Evolutionary conservation across 306 rosid genomes (phyloP).

Genomic region (Styphnolobium japonicum): DNA sequence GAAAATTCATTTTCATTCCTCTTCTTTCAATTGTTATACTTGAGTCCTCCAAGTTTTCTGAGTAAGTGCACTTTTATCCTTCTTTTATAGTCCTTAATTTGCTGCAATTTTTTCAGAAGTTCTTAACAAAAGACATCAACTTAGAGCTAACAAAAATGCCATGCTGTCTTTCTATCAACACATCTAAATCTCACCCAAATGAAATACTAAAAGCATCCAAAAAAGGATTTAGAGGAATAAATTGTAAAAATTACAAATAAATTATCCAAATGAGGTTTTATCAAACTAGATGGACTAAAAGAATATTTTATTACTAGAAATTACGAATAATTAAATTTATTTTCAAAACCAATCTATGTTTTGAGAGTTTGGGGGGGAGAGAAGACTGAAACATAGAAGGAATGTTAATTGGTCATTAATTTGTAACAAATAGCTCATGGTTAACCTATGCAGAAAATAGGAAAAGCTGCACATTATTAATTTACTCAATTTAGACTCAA

Average conservation of each 20-base stretch:
- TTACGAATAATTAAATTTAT: background rate
- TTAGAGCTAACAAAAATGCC: background rate
- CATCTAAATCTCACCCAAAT: background rate
- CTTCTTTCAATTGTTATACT: background rate
- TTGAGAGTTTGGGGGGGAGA: background rate
- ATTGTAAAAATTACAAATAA: background rate
- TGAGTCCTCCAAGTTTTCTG: background rate
- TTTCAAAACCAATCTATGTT: background rate
- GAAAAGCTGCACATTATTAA: background rate
- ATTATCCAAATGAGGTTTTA: background rate
- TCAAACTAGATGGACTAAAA: background rate
- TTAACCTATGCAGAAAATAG: background rate
- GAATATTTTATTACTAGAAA: background rate
- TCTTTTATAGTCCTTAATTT: background rate
- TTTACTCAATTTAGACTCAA: background rate
- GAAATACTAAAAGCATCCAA: background rate
- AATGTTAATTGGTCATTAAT: background rate
- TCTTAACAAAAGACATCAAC: background rate
- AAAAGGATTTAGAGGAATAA: background rate
- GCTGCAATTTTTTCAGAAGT: background rate
- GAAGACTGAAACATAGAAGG: background rate
- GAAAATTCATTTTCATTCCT: background rate
- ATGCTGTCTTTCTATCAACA: background rate
- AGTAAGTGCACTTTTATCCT: background rate
- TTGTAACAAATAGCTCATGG: background rate